Evolutionary conservation across 2,329 filamentous ascomycete species (phyloP), one percentile per base, ranked within the genome.

Genomic region (Colletotrichum sp.): DNA sequence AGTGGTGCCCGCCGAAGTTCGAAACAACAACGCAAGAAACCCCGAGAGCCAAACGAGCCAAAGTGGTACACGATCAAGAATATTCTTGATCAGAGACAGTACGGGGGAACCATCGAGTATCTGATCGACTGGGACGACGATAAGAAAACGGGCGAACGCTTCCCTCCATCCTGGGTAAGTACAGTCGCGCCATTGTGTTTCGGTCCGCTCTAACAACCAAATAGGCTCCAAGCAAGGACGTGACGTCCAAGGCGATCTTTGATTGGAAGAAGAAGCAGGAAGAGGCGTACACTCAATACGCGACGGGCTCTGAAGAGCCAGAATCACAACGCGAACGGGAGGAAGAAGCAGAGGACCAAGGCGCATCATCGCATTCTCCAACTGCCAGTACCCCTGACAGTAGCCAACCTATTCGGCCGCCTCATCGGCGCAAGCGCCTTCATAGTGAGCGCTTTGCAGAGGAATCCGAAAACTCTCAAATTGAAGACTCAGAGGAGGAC

Each of bases 121-220:
- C 76, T 86, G 21, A 82, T 87, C 16, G 82, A 85, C 71, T 87
- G 85, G 85, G 83, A 83, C 68, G 80, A 82, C 75, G 78, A 84
- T 68, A 28, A 67, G 26, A 68, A 74, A 6, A 84, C 84, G 4
- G 83, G 84, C 36, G 76, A 85, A 71, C 30, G 71, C 16, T 85
- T 83, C 74, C 32, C 74, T 32, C 81, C 83, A 30, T 81, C 81
- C 67, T 87, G 85, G 84, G 82, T 83, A 75, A 39, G 78, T 74
- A 78, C 78, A 52, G 63, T 72, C 65, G 68, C 67, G 64, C 21
- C 28, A 72, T 63, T 60, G 60, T 39, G 28, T 24, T 26, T 59
- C 8, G 43, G 39, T 32, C 70, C 70, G 32, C 52, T 63, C 67
- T 77, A n/a, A 70, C 34, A 30, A 30, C 34, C 18, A 15, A 21